Evolutionary conservation across 2,329 filamentous ascomycete species (phyloP), one percentile per base, ranked within the genome.

Genomic region (Talaromyces funiculosus): DNA sequence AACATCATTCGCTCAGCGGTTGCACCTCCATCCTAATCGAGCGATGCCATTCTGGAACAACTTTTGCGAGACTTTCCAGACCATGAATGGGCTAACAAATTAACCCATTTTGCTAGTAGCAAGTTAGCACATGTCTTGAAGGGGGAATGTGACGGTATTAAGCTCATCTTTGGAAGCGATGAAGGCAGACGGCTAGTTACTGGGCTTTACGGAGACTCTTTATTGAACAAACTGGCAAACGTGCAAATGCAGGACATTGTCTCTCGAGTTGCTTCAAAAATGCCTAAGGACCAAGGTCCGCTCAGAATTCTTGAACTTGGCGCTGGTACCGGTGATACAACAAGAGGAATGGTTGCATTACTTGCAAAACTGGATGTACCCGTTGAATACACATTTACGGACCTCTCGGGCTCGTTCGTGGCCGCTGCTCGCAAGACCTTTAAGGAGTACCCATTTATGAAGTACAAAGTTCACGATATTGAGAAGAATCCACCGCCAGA

Each of bases 261-360:
- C 24, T 16, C 53, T 14, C 24, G 56, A 10, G 47, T 62, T 26
- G 40, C 42, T 29, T 55, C 57, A 20, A 51, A 53, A n/a, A 51
- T 42, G 8, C 59, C 60, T 3, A 56, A 24, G 6, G 22, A 47
- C n/a, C 33, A 57, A 49, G 53, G 55, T 29, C 51, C 62, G 3
- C 68, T 77, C 42, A 75, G 75, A 3, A 72, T 81, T 24, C 63
- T 82, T 9, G 78, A 80, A 54, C 71, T 73, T 9, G 78, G 78
- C 20, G 78, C 76, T 12, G 80, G 80, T 2, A 79, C 77, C 5
- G 79, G 78, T 3, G 73, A 72, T 10, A 70, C 77, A 0, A 81
- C 79, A 0, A 65, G 69, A 2, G 59, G 57, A 1, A 66, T 81
- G 4, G 65, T 81, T 3, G 56, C 65, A 2, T 53, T 56, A 3